Evolutionary conservation across 2,329 filamentous ascomycete species (phyloP), one percentile per base, ranked within the genome.

Genomic region (Didymella exigua): DNA sequence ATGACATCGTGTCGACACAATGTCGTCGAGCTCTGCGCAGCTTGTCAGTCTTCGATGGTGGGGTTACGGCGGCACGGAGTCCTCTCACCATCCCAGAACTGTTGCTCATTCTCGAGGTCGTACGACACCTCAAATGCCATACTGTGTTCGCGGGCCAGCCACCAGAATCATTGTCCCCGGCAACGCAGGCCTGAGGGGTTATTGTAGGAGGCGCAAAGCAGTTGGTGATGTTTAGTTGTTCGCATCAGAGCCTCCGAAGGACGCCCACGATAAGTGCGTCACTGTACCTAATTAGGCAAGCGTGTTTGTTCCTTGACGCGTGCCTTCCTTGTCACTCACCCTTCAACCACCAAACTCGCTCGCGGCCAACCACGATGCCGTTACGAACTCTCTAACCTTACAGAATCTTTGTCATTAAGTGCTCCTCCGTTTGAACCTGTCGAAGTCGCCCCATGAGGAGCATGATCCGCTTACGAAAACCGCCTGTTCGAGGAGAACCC

Each of bases 81-180:
- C 23, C 37, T 72, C 83, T 74, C 75, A 96, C 93, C 90, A 77
- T 87, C 83, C 93, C 92, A 97, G 79, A 96, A 92, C 77, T 93
- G 88, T 75, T 91, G 85, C 78, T 91, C 90, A 76, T 86, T 88
- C 77, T 93, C 89, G 76, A 90, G 82, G 71, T 81, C 83, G 76
- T 85, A 84, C 67, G 82, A 83, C 70, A 84, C 83, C 76, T 92
- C 88, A 77, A 86, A 84, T 79, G 89, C 78, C 85, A 88, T 87
- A 63, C 69, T 77, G 70, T 62, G 63, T 69, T 75, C 69, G 72
- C 65, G 63, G 62, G 54, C 52, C 61, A 62, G 60, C 62, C 63
- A 58, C 58, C 65, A 73, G 58, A 75, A 70, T 67, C 73, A 76
- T 75, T 65, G 61, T 74, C 71, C 54, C 62, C 56, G 56, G 60